Conservation (phyloP, 345 rosid genomes). For the Lepidium africanum region DNA sequence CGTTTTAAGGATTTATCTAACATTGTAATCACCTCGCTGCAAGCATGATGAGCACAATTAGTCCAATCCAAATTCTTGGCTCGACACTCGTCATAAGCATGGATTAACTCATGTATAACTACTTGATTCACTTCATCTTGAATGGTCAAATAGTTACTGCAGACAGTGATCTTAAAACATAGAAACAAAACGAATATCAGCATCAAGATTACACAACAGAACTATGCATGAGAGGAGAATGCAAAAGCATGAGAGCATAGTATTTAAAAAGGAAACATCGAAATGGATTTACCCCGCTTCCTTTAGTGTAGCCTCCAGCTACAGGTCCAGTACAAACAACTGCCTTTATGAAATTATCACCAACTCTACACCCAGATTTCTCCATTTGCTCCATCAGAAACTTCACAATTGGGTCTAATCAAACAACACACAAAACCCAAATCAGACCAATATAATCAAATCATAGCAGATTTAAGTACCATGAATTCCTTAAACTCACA, state of each 20-base stretch:
- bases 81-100: conserved; percentile 87
- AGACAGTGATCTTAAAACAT: conserved; percentile 54
- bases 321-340: conserved; percentile 46
- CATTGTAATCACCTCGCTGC: conserved; percentile 67
- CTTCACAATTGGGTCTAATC: conserved; percentile 74
- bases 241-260: not conserved
- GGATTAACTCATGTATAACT: conserved; percentile 77
- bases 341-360: conserved; percentile 69
- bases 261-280: not conserved
- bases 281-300: conserved; percentile 49
- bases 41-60: conserved; percentile 95
- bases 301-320: conserved; percentile 58
- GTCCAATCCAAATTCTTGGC: conserved; percentile 81
- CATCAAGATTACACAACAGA: conserved; percentile 6
- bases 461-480: not conserved
- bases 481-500: not conserved
- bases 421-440: not conserved
- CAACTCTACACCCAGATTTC: conserved; percentile 74
- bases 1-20: not conserved
- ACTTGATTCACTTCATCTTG: conserved; percentile 92
- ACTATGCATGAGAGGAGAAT: not conserved
- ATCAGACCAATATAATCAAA: not conserved
- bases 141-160: conserved; percentile 60
- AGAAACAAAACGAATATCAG: not conserved
- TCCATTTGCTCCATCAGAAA: conserved; percentile 80